These are phyloP conservation scores for Beauveria asiatica DNA, from an alignment of 2,329 filamentous ascomycete species.

Conservation along the genomic window DNA sequence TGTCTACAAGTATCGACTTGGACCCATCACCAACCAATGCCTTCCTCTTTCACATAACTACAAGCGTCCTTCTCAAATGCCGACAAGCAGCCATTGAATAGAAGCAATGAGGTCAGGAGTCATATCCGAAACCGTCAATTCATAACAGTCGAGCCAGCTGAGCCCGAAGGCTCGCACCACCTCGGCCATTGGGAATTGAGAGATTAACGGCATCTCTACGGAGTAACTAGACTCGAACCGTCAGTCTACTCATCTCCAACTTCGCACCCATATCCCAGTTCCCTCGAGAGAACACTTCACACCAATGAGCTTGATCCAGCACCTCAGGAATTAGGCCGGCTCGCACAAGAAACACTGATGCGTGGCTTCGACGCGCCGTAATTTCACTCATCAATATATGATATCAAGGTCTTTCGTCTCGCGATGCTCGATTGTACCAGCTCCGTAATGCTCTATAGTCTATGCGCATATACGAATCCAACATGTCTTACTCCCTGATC, in stretches of 20 bases:
- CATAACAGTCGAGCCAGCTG: too few species aligned
- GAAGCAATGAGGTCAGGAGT: too few species aligned
- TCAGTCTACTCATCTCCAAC: neutral
- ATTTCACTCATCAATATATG: neutral
- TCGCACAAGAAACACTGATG: conserved; percentile 4
- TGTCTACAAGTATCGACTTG: neutral
- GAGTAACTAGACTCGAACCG: neutral
- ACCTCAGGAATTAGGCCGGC: neutral
- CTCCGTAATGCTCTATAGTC: conserved; percentile 6
- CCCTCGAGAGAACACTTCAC: neutral
- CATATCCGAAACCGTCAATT: too few species aligned
- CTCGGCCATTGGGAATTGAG: too few species aligned
- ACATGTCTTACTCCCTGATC: neutral
- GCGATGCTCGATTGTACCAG: neutral
- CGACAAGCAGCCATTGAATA: too few species aligned
- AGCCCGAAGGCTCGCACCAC: too few species aligned
- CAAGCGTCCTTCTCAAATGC: too few species aligned
- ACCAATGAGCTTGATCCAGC: neutral
- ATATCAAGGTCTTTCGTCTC: neutral
- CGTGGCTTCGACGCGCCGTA: neutral
- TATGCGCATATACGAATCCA: neutral
- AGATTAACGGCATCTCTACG: too few species aligned
- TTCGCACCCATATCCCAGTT: too few species aligned
- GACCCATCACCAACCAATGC: too few species aligned
- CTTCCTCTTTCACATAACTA: too few species aligned